These are phyloP conservation scores for Zelonia costaricensis DNA, from an alignment of 208 protist species.

Conservation along the genomic window DNA sequence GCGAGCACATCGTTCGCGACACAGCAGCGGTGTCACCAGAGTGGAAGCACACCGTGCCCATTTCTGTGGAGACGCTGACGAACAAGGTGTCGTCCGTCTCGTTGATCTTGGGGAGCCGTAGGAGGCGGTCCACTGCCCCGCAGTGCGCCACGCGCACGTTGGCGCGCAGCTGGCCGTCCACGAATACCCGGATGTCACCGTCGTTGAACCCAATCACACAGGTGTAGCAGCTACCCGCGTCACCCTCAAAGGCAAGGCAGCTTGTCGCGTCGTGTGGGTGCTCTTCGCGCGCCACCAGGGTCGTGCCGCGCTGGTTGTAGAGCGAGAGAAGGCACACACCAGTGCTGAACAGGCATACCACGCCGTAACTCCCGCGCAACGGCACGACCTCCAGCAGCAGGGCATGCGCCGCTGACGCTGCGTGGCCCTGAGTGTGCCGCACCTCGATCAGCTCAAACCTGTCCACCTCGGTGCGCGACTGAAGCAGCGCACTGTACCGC, in stretches of 20 bases:
- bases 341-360: slow-evolving; percentile 31
- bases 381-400: slow-evolving; percentile 36
- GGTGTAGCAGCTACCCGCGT: slow-evolving; percentile 1
- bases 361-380: slow-evolving; percentile 17
- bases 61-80: slow-evolving; percentile 52
- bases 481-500: slow-evolving; percentile 15
- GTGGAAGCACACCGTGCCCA: slow-evolving; percentile 74
- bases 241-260: slow-evolving; percentile 35
- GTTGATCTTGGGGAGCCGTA: slow-evolving; percentile 26
- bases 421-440: neutral
- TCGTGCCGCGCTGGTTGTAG: slow-evolving; percentile 15
- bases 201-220: slow-evolving; percentile 49
- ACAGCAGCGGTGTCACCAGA: slow-evolving; percentile 43
- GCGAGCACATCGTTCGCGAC: slow-evolving; percentile 53
- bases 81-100: slow-evolving; percentile 51
- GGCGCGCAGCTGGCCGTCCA: slow-evolving; percentile 13
- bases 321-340: slow-evolving; percentile 36
- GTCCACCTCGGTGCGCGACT: slow-evolving; percentile 9
- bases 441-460: slow-evolving; percentile 13
- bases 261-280: slow-evolving; percentile 36
- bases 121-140: slow-evolving; percentile 36
- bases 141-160: slow-evolving; percentile 39
- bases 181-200: slow-evolving; percentile 48
- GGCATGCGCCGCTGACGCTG: neutral
- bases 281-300: slow-evolving; percentile 32